Percentiles rank a stretch among this genome's conserved stretches.
Evolutionary conservation across 495 filamentous ascomycete species (phyloP).

Genomic region (Trichoderma virens): DNA sequence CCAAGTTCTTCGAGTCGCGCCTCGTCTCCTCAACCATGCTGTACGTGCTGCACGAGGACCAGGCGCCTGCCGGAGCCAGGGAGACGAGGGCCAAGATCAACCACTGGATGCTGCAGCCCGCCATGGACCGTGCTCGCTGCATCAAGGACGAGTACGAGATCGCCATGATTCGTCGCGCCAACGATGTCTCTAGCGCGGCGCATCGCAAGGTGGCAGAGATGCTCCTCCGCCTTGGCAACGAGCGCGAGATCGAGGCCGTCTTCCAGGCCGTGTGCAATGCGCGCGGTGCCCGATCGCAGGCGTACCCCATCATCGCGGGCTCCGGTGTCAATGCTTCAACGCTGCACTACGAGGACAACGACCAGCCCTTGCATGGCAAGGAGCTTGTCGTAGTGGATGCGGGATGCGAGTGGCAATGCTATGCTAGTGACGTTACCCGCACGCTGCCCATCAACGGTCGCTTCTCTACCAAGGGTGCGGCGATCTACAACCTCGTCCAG

Average conservation of each 20-base stretch:
- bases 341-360: conserved; percentile 79
- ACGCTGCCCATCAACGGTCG: conserved; percentile 66
- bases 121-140: conserved; percentile 64
- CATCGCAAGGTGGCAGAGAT: conserved; percentile 59
- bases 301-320: conserved; percentile 81
- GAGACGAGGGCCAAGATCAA: conserved; percentile 32
- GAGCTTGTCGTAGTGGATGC: conserved; percentile 80
- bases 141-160: conserved; percentile 81
- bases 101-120: conserved; percentile 44
- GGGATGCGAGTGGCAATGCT: conserved; percentile 75
- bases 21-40: conserved; percentile 28
- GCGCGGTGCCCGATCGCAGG: conserved; percentile 64
- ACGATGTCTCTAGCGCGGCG: conserved; percentile 63
- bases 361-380: conserved; percentile 55
- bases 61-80: conserved; percentile 21
- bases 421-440: conserved; percentile 85
- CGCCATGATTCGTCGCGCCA: conserved; percentile 67
- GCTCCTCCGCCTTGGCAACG: conserved; percentile 57
- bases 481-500: conserved; percentile 69
- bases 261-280: conserved; percentile 65
- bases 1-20: conserved; percentile 23
- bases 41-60: conserved; percentile 35
- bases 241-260: conserved; percentile 72
- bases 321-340: conserved; percentile 70
- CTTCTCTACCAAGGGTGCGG: conserved; percentile 57